phyloP scores from a whole-genome alignment of 148 eudicot genomes.

The Fallopia convolvulus region DNA sequence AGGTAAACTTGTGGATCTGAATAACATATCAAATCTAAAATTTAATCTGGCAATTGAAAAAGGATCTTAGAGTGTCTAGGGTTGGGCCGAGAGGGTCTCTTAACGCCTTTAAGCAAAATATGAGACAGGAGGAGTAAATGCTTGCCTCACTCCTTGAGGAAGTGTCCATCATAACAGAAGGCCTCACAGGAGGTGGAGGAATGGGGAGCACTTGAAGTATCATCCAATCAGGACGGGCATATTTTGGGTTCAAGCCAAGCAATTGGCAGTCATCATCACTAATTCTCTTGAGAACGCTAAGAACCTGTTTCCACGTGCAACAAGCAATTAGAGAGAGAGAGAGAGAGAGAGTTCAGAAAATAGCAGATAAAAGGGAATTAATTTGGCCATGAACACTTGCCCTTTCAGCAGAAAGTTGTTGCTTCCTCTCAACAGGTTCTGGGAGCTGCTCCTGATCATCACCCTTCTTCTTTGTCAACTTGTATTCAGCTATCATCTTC shows the following conservation, averaged over 20 bases:
- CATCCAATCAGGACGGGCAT: constrained; percentile 90
- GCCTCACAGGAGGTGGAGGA: constrained; percentile 76
- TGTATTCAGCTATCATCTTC: constrained; percentile 62
- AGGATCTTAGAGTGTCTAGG: no score
- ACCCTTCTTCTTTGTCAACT: constrained; percentile 57
- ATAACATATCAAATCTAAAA: background rate
- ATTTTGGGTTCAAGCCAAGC: constrained; percentile 58
- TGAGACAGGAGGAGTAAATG: constrained; percentile 11
- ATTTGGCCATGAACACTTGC: constrained; percentile 19
- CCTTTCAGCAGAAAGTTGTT: constrained; percentile 58
- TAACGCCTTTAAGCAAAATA: background rate
- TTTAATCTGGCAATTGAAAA: background rate
- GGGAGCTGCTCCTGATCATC: constrained; percentile 71
- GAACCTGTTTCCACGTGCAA: constrained; percentile 33
- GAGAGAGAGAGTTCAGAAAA: background rate
- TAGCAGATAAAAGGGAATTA: background rate
- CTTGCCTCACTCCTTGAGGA: constrained; percentile 71
- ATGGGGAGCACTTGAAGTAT: constrained; percentile 78
- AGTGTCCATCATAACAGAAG: constrained; percentile 81
- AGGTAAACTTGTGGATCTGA: background rate
- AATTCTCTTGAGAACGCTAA: constrained; percentile 55
- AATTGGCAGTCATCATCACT: constrained; percentile 66
- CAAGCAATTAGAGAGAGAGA: background rate
- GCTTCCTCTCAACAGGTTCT: constrained; percentile 71
- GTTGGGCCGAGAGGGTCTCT: no score